Evolutionary conservation across 2,329 filamentous ascomycete species (phyloP), one percentile per base, ranked within the genome.

Genomic region (Neonectria sp.): DNA sequence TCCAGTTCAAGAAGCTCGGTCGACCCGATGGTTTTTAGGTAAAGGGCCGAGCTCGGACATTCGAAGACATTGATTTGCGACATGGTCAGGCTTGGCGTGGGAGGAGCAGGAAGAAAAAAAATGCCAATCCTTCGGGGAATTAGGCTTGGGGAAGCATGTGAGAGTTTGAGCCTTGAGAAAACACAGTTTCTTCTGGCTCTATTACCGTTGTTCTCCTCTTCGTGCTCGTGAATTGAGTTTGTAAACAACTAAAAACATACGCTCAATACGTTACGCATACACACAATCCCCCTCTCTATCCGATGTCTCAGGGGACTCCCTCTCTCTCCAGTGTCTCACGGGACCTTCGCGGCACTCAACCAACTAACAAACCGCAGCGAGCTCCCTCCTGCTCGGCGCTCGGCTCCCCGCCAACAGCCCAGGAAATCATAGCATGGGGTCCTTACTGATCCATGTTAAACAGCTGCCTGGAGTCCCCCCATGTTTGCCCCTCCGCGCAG

Each of bases 11-110:
- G 24, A 31, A 17, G 49, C 55, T 56, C 51, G 56, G 63, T 37
- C 56, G 56, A 48, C 57, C 57, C 63, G 56, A 55, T 40, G 48
- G 27, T 21, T 31, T 40, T 31, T 48, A 65, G 43, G 31, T 35
- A 59, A 65, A 52, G 45, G 56, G 51, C 63, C 57, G 63, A 65
- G 57, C 57, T 65, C 63, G 63, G 57, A 51, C 56, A 33, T 55
- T 55, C 24, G 57, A 55, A 35, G 33, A 60, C 46, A 49, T 49
- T 55, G 62, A 46, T 59, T 55, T 53, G 62, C 24, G 49, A 45
- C 45, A 37, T 15, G 15, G 48, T 27, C 1, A 21, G 49, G 53
- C 62, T 64, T 64, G 62, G 62, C 56, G 62, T 65, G 62, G 62
- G 62, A 49, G 27, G 24, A 11, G 27, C 27, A 29, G 4, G 27